Base-by-base conservation (phyloP, 2,329 filamentous ascomycete species). In the Simplicillium sp. region DNA sequence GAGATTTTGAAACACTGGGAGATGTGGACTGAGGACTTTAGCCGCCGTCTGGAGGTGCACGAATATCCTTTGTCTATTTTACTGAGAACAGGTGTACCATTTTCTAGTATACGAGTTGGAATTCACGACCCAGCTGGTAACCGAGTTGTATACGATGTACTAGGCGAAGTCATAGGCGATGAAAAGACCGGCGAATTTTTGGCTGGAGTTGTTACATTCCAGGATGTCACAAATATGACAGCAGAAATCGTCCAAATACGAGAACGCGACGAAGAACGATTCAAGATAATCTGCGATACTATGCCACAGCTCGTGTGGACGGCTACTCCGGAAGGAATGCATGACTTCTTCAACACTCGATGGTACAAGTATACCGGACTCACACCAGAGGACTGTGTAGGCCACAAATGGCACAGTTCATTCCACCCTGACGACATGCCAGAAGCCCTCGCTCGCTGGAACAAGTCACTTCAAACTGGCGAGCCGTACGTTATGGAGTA, bases 311-410 rank as follows among this genome's bases (percentile, higher is more conserved):
- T 82, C 60, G 79, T 89, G 5, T 90, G 84, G 83, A 87, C 82
- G 0, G 76, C 84, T 0, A 77, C 63, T 0, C 70, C 82, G 0
- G 73, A 82, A 13, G 84, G 85, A 0, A 50, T 65, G 18, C 71
- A 77, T 48, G 84, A 89, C 50, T 89, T 86, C 60, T 89, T 82
- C 58, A 85, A 83, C 44, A 74, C 77, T 36, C 67, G 80, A n/a
- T 90, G 84, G 82, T 86, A 85, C 52, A 73, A 77, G n/a, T 89
- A 85, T 50, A 89, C 85, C 0, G 82, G 85, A 0, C 59, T 87
- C 17, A 71, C 69, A 0, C 66, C 70, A 9, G 75, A 82, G 35
- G 65, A 80, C 9, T 84, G 77, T 18, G 49, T 82, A 3, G 83
- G 82, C 1, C 53, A 66, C 25, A 73, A 72, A 2, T 87, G 82